Evolutionary conservation across 129 eudicot species (phyloP).

Genomic region (Pseudognaphalium luteoalbum): DNA sequence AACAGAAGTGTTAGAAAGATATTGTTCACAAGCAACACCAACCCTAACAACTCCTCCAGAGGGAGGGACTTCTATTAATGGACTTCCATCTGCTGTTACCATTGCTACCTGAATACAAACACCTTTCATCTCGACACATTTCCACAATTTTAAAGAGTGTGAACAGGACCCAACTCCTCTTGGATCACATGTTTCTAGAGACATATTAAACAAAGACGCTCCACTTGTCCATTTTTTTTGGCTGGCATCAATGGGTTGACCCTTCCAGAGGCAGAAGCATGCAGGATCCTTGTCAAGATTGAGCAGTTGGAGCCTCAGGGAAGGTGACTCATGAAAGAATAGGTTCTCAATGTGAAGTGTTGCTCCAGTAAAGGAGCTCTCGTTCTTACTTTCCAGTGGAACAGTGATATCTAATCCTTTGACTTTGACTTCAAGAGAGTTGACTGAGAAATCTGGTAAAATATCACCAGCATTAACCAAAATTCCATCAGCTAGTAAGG

Average conservation of each 20-base stretch:
- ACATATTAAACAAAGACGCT: conserved; percentile 60
- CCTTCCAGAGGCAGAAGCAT: conserved; percentile 90
- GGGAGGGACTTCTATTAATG: conserved; percentile 72
- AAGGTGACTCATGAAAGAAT: conserved; percentile 70
- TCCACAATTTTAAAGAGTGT: conserved; percentile 55
- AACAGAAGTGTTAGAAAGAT: conserved; percentile 80
- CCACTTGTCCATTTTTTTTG: conserved; percentile 81
- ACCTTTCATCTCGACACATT: conserved; percentile 78
- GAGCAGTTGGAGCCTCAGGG: conserved; percentile 58
- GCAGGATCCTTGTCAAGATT: conserved; percentile 94
- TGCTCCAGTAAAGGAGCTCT: conserved; percentile 72
- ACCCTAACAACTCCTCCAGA: conserved; percentile 94
- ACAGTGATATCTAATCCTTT: conserved; percentile 72
- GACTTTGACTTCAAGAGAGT: conserved; percentile 56
- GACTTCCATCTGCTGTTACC: conserved; percentile 96
- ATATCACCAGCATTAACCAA: conserved; percentile 60
- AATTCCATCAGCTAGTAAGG: conserved; percentile 89
- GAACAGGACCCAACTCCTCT: conserved; percentile 36
- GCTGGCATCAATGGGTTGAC: conserved; percentile 89
- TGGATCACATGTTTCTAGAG: conserved; percentile 54
- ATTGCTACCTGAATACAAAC: conserved; percentile 83
- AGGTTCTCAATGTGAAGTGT: conserved; percentile 75
- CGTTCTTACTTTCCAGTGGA: conserved; percentile 51
- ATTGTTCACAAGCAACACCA: conserved; percentile 80
- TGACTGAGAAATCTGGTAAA: conserved; percentile 68